Base-by-base conservation (phyloP, 1,284 basidiomycete species). In the Thelephora terrestris region DNA sequence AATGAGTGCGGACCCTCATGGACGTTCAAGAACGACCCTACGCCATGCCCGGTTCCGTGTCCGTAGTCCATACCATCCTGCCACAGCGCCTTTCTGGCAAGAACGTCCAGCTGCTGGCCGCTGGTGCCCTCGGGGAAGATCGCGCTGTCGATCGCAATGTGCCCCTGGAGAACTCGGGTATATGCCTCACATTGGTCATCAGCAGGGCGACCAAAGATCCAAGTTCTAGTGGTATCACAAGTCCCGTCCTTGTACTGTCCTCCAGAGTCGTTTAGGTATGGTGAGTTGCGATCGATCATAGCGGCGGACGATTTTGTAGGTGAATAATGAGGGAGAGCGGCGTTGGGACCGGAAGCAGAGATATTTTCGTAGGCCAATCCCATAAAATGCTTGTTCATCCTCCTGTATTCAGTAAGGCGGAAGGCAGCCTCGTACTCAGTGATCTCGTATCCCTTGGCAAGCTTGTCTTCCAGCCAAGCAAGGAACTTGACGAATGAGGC, bases 301-400 rank as follows among this genome's bases (percentile, higher is more conserved):
- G 70, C 66, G 25, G 88, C 87, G 17, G 71, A 74, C n/a, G 71
- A 63, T 59, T 85, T 82, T 50, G 78, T 76, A 0, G 96, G 92
- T 0, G 77, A 74, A 67, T 99, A 99, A 68, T 99, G 95, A 4
- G 95, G 92, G 34, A 95, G 70, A 20, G 95, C 95, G 67, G 88
- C 92, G 61, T 99, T 96, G 2, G 89, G 75, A 0, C 94, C 95
- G 29, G 78, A 82, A 0, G 90, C 94, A 23, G 90, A 92, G 54
- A 98, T 97, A 52, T 91, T 94, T 59, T 91, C 87, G 58, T 98
- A 98, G 2, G 93, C 92, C 21, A 93, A 78, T 14, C 91, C 90
- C 79, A 83, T 82, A 62, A 85, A 96, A 60, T 82, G 68, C 64
- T 84, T 81, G 55, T 81, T 78, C 59, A 79, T 73, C 55, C 81